Evolutionary conservation across 2,329 filamentous ascomycete species (phyloP), one percentile per base, ranked within the genome.

Genomic region (Colletotrichum sp.): DNA sequence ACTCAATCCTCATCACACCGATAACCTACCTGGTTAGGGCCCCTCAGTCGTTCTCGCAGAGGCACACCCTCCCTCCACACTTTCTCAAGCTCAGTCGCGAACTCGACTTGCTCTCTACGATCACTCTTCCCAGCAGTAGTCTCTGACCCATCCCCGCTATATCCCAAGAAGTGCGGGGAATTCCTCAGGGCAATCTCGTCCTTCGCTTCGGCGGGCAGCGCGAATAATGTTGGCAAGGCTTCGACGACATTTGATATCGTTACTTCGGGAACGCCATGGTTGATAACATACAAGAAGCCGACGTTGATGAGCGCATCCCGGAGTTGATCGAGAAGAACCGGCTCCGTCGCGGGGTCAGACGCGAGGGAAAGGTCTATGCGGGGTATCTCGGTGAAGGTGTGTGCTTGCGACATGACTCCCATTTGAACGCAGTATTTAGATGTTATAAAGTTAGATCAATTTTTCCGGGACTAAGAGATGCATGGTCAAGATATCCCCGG

Each of bases 121-220:
- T 93, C 91, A 16, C 82, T 79, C 68, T 83, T 82, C 0, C 90
- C 89, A 0, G 89, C 88, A 3, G 92, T 93, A 0, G 83, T 90
- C 80, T 93, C 91, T 29, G 88, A 84, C 0, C 90, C 91, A 22
- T 87, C 86, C 1, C 85, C 87, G 77, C 89, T 91, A 80, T 92
- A 93, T 0, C 91, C 91, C 4, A 93, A 83, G 72, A 93, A 92
- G 79, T 92, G 91, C 12, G 91, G 90, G 2, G 89, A 92, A 30
- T 91, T 89, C 30, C 86, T 82, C 22, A 90, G 83, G 0, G 86
- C 87, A 12, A 90, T 80, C 3, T 78, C 78, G 1, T 80, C 79
- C 72, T 90, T 91, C 8, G 82, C 80, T 4, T 79, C 77, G 1
- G 79, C 66, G 0, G 85, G 78, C 2, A 90, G 81, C 2, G 81